Evolutionary conservation across 2,329 filamentous ascomycete species (phyloP), one percentile per base, ranked within the genome.

Genomic region (Sarocladiaceae sp.): DNA sequence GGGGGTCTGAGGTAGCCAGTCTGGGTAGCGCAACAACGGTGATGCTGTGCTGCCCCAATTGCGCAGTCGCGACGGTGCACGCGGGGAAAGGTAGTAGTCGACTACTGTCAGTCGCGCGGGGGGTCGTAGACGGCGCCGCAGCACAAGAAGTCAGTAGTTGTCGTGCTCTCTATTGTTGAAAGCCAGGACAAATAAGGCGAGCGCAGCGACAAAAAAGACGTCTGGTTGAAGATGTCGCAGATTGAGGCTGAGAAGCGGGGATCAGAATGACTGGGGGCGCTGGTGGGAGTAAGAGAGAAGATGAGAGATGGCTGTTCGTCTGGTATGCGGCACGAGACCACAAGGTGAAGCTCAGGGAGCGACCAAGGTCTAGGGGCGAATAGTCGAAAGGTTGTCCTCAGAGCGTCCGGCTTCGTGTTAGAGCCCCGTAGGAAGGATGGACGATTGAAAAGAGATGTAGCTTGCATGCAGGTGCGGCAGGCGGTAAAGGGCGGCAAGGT

Each of bases 401-500:
- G 23, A 46, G 22, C n/a, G 10, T 20, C 44, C 26, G 25, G 31
- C 44, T 48, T 12, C 44, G 26, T 17, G 28, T 48, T 48, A 33
- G 44, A 28, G 44, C 18, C 44, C 44, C 33, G 44, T 17, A 48
- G 17, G 26, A 33, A 48, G 17, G 26, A 33, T 48, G 12, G 40
- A 20, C 18, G 37, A 10, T 40, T 10, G 37, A 10, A 26, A 44
- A n/a, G 23, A 28, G 40, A 28, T 25, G 25, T 17, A 48, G 28
- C 26, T 48, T 33, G 44, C 25, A 29, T 48, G 26, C 44, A 48
- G n/a, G 44, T 48, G 44, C 44, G 44, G 44, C n/a, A 48, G 44
- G 44, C 44, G 44, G 44, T 48, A 48, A 48, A 48, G 44, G 17
- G 44, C 44, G 44, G 44, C 44, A 48, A 48, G 25, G 44, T 33